Evolutionary conservation across 257 asterid genomes (phyloP), one percentile per base, ranked within the genome.

Genomic region (Solanum boliviense): DNA sequence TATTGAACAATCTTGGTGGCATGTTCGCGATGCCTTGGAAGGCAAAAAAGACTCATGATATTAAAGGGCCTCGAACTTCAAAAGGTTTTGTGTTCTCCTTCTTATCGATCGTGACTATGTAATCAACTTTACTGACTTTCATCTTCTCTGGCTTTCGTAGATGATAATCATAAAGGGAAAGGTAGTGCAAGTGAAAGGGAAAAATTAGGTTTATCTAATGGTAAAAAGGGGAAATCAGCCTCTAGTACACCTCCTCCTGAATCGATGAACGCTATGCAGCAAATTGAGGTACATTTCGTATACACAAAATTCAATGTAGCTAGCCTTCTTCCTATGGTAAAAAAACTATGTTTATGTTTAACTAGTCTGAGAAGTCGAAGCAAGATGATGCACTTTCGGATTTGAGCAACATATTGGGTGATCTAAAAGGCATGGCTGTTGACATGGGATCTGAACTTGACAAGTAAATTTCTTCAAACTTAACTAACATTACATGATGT

Each of bases 1-100:
- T 97, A 90, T 88, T 97, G 95, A 95, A 93, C 76, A 93, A 90
- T 91, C 98, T 97, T 32, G 99, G 99, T 6, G 99, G 99, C 76
- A 97, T 97, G 99, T 97, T 97, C 79, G 93, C 99, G 2, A 95
- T 70, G 98, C 95, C 99, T 20, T 96, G 99, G 99, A 97, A 93
- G 89, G 95, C 98, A 13, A 97, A 96, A 94, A 97, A 96, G 92
- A 90, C 93, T 5, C 89, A 65, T 83, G 92, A 90, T 6, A 94
- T 97, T 78, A 88, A 89, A 3, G 99, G 99, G 74, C 99, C 99
- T 5, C 65, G 86, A 89, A 92, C 92, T 73, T 85, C 95, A 29
- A 94, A 91, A 90, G 99, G 98, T 94, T 81, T 52, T 60, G 34
- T 35, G 32, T 83, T 39, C 34, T 36, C 44, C 88, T 48, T 86